Evolutionary conservation across 2,329 filamentous ascomycete species (phyloP).

Genomic region (Zymoseptoria ardabiliae): DNA sequence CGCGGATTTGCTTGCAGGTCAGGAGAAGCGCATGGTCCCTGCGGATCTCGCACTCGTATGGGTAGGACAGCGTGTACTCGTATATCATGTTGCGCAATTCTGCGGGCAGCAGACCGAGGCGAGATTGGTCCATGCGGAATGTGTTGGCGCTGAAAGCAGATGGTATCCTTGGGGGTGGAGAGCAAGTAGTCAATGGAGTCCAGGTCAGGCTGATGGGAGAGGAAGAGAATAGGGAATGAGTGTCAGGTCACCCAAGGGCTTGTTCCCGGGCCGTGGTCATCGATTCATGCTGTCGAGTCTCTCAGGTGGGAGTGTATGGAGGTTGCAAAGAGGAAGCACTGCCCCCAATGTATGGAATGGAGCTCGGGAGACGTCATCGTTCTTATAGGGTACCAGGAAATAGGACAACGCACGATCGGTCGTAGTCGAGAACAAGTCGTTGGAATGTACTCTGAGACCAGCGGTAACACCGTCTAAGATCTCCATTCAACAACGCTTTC

Average conservation of each 20-base stretch:
- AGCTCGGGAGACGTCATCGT: background rate
- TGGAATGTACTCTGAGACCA: no score
- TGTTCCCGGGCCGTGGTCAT: background rate
- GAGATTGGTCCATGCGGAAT: constrained; percentile 5
- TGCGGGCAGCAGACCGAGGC: constrained; percentile 7
- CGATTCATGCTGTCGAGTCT: background rate
- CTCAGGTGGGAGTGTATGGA: background rate
- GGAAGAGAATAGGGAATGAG: background rate
- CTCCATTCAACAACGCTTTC: background rate
- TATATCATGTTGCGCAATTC: constrained; percentile 13
- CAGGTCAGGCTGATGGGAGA: background rate
- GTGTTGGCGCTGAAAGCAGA: background rate
- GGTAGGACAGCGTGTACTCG: constrained; percentile 4
- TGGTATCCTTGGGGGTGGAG: background rate
- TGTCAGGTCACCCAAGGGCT: background rate
- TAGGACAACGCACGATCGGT: background rate
- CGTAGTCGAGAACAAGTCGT: no score
- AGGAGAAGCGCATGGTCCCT: constrained; percentile 4
- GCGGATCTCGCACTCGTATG: background rate
- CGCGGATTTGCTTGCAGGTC: constrained; percentile 15
- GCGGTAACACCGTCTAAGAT: background rate
- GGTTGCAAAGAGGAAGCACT: background rate
- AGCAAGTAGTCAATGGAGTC: background rate
- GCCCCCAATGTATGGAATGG: background rate
- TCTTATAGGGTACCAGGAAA: background rate